A percentile compares a stretch with the other conserved stretches of the same genome.
phyloP scores from a whole-genome alignment of 176 grass and related monocot genomes.

The Carex myosuroides region DNA sequence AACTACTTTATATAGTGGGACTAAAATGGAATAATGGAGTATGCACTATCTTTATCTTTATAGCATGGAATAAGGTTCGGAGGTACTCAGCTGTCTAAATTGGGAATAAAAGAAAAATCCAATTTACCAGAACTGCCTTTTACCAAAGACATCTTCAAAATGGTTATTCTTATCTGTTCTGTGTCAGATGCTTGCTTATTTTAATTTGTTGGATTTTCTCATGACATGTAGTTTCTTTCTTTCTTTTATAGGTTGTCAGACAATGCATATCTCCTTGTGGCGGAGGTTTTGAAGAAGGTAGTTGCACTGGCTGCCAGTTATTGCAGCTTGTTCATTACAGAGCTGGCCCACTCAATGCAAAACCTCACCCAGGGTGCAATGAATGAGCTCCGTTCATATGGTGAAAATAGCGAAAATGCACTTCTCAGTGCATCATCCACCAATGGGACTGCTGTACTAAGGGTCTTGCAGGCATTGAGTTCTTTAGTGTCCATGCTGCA shows the following conservation, averaged over 20 bases:
- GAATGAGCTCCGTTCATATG: slow-evolving; percentile 70
- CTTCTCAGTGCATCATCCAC: slow-evolving; percentile 85
- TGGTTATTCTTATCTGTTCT: slow-evolving; percentile 11
- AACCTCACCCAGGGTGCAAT: slow-evolving; percentile 63
- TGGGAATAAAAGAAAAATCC: background rate
- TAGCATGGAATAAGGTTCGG: background rate
- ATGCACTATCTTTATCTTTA: background rate
- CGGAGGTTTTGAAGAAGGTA: slow-evolving; percentile 90
- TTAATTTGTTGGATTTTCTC: background rate
- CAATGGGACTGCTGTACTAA: slow-evolving; percentile 89
- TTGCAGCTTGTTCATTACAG: slow-evolving; percentile 89
- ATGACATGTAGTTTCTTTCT: background rate
- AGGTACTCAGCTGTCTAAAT: background rate
- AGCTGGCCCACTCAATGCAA: slow-evolving; percentile 78
- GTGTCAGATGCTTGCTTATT: background rate
- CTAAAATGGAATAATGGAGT: background rate
- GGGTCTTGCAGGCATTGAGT: slow-evolving; percentile 94
- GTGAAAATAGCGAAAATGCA: slow-evolving; percentile 78
- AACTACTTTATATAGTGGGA: background rate
- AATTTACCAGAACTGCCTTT: background rate
- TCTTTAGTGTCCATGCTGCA: slow-evolving; percentile 79
- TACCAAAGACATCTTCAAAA: background rate
- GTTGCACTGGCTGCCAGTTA: slow-evolving; percentile 71
- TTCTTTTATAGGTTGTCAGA: slow-evolving; percentile 73
- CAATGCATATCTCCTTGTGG: slow-evolving; percentile 84